These are phyloP conservation scores for Pulicaria dysenterica DNA, from an alignment of 129 eudicot genomes.

Conservation along the genomic window DNA sequence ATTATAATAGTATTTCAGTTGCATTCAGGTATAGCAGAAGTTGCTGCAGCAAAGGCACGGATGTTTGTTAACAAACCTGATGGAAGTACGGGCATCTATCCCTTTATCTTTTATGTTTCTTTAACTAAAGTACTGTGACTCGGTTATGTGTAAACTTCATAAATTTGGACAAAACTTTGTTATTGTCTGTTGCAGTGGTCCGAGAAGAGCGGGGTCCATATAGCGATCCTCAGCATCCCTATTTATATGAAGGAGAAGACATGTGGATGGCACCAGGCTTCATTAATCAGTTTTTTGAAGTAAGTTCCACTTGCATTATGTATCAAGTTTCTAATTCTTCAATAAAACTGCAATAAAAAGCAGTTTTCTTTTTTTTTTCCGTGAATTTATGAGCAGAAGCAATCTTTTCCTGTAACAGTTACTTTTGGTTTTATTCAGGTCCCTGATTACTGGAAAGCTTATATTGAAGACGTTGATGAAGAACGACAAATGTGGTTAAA, in stretches of 20 bases:
- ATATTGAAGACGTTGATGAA: slow-evolving; percentile 82
- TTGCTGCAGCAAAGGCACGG: slow-evolving; percentile 97
- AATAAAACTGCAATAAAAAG: not conserved
- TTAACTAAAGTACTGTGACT: not conserved
- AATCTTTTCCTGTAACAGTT: not conserved
- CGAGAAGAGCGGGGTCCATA: slow-evolving; percentile 92
- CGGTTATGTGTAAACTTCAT: not conserved
- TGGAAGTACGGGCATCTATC: slow-evolving; percentile 62
- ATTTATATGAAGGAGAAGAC: slow-evolving; percentile 92
- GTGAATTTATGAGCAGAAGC: too few species aligned
- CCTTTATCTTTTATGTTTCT: not conserved
- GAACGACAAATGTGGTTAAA: slow-evolving; percentile 97
- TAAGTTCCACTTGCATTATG: slow-evolving; percentile 22
- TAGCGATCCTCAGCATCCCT: slow-evolving; percentile 94
- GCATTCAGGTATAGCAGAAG: slow-evolving; percentile 95
- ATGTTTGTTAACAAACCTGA: slow-evolving; percentile 96
- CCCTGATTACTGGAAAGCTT: slow-evolving; percentile 95
- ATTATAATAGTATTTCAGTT: slow-evolving; percentile 53
- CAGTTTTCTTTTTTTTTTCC: not conserved
- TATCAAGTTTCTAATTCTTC: not conserved
- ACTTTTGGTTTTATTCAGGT: slow-evolving; percentile 51
- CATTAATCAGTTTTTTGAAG: slow-evolving; percentile 89
- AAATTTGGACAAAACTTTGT: not conserved
- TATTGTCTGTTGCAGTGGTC: slow-evolving; percentile 60
- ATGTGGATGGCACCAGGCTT: slow-evolving; percentile 99